Evolutionary conservation across 805 yeast genomes (phyloP), one percentile per base, ranked within the genome.

Genomic region (Saccharomycopsis sp.): DNA sequence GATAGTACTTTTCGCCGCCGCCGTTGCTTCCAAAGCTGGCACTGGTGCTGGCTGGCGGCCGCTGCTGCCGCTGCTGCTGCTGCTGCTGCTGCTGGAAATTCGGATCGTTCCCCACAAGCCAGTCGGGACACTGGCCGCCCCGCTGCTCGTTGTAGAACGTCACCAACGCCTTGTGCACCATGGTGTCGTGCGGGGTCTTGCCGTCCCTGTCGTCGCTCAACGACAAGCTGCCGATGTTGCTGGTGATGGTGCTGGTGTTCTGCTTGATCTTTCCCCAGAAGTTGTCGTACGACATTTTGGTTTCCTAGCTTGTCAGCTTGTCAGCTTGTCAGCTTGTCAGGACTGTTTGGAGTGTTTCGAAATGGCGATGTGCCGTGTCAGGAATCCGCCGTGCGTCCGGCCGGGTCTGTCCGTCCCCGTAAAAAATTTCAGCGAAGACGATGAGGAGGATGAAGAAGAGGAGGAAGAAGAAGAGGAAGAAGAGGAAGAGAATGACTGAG

Each of bases 101-200:
- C 10, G 48, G 48, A 30, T 47, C 50, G 13, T 44, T 21, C 15
- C 38, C 43, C 5, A 47, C 38, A 18, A 47, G 38, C 50, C 50
- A 47, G 23, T 44, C 44, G 0, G 50, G 50, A 5, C 16, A 34
- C n/a, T 33, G 30, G 3, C 41, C 42, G 6, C 37, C 36, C 8
- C 30, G 32, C 12, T 30, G 25, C n/a, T 47, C 43, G 3, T 29
- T 19, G 30, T 44, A 47, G 33, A 36, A 44, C 10, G 26, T 41
- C 18, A 47, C 22, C 15, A 47, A 30, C 8, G 48, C 38, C 36
- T 47, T 47, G 18, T 47, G 50, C 1, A 47, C 21, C 32, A 47
- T 17, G 9, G 46, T 44, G 13, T 47, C 48, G 25, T 41, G 13
- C 30, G 34, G 39, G 12, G 38, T 29, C 15, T 47, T 41, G 5